A percentile compares a stretch with the other conserved stretches of the same genome.
phyloP scores from a whole-genome alignment of 2,329 filamentous ascomycete species.

The Fusarium camptoceras region DNA sequence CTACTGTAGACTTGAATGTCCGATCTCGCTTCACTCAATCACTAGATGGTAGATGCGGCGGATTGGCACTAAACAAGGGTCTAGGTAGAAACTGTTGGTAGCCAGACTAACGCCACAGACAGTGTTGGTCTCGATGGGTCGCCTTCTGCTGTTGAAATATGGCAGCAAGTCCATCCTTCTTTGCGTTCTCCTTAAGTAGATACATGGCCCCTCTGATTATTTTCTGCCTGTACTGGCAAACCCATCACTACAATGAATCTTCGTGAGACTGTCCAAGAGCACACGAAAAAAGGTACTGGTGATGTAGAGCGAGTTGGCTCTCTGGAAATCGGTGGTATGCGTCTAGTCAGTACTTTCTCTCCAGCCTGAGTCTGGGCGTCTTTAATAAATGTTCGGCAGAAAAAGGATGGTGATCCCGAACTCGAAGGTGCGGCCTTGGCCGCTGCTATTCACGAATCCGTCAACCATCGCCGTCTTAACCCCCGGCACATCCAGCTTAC shows the following conservation, averaged over 20 bases:
- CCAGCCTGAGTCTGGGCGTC: rapidly evolving
- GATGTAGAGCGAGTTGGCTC: background rate
- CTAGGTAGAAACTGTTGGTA: background rate
- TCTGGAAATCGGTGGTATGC: background rate
- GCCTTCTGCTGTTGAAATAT: no score
- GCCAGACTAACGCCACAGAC: background rate
- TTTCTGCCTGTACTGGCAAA: no score
- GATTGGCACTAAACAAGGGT: background rate
- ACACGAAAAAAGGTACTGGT: background rate
- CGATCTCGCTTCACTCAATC: background rate
- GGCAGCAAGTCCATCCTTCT: no score
- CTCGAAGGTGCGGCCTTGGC: background rate
- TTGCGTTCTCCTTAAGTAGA: no score
- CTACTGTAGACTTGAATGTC: background rate
- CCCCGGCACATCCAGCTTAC: constrained; percentile 2
- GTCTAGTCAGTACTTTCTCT: background rate
- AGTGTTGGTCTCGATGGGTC: background rate
- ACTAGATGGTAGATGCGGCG: background rate
- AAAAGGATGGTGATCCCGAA: background rate
- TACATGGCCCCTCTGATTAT: no score
- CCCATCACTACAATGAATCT: background rate
- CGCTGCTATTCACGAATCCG: background rate
- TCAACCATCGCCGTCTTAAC: background rate
- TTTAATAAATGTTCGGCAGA: background rate
- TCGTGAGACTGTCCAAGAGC: background rate